Percentiles rank a stretch among this genome's conserved stretches.
Evolutionary conservation across 148 eudicot genomes (phyloP).

Genomic region (Amaranthus palmeri): DNA sequence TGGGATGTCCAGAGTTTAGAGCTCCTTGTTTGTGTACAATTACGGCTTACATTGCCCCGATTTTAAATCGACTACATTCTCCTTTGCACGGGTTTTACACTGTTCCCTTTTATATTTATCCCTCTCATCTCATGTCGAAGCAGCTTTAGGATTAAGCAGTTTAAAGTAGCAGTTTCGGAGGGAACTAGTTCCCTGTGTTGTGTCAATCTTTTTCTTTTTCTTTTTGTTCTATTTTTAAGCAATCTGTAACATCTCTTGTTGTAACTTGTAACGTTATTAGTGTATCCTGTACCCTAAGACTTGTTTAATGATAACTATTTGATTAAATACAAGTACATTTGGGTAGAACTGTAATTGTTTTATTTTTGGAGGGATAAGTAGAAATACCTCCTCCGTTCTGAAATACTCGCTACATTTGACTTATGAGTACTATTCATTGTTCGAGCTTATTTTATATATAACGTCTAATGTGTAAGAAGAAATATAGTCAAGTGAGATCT

Average conservation of each 20-base stretch:
- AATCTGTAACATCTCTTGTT: conserved; percentile 14
- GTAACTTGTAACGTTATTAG: neutral
- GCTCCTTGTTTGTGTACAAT: neutral
- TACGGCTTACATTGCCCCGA: neutral
- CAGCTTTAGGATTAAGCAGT: neutral
- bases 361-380: neutral
- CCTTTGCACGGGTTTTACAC: neutral
- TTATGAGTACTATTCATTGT: no score
- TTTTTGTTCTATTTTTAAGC: neutral
- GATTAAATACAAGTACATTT: neutral
- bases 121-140: neutral
- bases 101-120: neutral
- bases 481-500: no score
- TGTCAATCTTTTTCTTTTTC: neutral
- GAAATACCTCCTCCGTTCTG: no score
- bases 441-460: no score
- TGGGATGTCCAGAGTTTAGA: conserved; percentile 50
- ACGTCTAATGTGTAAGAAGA: no score
- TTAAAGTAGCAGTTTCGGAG: neutral
- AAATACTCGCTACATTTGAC: no score
- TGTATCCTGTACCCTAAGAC: neutral
- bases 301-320: neutral
- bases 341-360: neutral
- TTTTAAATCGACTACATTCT: neutral
- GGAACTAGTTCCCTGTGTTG: neutral